phyloP scores from a whole-genome alignment of 2,329 filamentous ascomycete species.

The Aspergillus thermomutatus region DNA sequence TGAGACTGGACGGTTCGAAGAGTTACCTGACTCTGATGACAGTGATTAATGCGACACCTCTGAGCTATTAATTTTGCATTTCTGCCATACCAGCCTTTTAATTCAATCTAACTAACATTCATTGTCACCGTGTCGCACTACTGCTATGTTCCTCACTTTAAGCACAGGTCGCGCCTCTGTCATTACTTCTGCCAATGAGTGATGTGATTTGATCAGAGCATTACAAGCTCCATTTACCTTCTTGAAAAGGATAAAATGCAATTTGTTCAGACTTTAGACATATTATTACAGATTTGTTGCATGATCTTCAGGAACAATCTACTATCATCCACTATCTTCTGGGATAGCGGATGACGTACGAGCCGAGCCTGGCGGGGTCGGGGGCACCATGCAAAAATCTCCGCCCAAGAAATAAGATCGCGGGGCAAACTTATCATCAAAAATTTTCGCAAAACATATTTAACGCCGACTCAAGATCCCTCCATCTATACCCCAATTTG shows the following conservation, averaged over 20 bases:
- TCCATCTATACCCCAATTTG: not conserved
- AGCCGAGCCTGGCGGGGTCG: conserved; percentile 6
- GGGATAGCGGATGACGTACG: conserved; percentile 15
- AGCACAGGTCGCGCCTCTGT: not conserved
- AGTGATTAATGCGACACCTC: conserved; percentile 23
- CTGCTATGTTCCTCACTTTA: not conserved
- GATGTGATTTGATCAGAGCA: not conserved
- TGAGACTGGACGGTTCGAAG: conserved; percentile 67
- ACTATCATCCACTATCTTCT: not conserved
- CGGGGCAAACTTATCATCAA: conserved; percentile 23
- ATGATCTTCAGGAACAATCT: not conserved
- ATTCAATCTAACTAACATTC: not conserved
- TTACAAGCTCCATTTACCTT: not conserved
- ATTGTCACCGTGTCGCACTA: not conserved
- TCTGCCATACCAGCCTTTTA: not conserved
- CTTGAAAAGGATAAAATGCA: too few species aligned
- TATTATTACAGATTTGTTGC: not conserved
- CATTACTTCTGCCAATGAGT: not conserved
- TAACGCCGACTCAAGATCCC: not conserved
- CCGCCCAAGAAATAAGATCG: conserved; percentile 28
- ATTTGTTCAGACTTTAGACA: not conserved
- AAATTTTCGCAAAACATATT: not conserved
- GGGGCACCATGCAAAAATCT: conserved; percentile 14
- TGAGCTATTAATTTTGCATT: not conserved
- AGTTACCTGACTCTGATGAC: conserved; percentile 57